Base-by-base conservation (phyloP, 2,329 filamentous ascomycete species). In the Eutypa lata region DNA sequence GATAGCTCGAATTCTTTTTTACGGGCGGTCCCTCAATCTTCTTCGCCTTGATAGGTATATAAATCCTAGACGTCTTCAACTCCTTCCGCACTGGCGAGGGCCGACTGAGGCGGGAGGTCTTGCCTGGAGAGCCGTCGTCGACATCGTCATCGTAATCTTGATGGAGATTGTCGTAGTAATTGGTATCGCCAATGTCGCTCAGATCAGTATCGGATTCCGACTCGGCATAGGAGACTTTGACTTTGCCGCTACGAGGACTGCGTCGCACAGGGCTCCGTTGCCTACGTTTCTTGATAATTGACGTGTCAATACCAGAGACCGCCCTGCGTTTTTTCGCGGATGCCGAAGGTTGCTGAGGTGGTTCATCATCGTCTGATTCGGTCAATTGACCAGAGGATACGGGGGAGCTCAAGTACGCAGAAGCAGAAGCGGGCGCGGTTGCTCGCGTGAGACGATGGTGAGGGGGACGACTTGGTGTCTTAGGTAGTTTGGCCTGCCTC, bases 321-420 rank as follows among this genome's bases (percentile, higher is more conserved):
- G 38, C 53, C 45, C 56, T 58, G 53, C 53, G 54, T 43, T 61
- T 59, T 47, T 45, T 50, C 13, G 54, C 49, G 45, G 38, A 40
- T 46, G 46, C 46, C 44, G 35, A 22, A 19, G 19, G n/a, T 28
- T 55, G 48, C 42, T 40, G 31, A 45, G 49, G 47, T 24, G 48
- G 18, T 24, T 44, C 28, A 26, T 22, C 43, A 46, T 4, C 44
- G 19, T 53, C 47, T 7, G 45, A 47, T 37, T 52, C 46, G 49
- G 22, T 11, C 10, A 37, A 21, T 35, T 19, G 35, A 43, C 13
- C 4, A 21, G n/a, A 18, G 11, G 10, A 19, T 18, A 5, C 38
- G 3, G 38, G 2, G 2, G 38, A 22, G 18, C 7, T 14, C 6
- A 19, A 42, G 19, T 42, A 21, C 8, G 38, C 13, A 13, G 19